Evolutionary conservation across 352 stramenopile species (phyloP).

Genomic region (Pythium volutum): DNA sequence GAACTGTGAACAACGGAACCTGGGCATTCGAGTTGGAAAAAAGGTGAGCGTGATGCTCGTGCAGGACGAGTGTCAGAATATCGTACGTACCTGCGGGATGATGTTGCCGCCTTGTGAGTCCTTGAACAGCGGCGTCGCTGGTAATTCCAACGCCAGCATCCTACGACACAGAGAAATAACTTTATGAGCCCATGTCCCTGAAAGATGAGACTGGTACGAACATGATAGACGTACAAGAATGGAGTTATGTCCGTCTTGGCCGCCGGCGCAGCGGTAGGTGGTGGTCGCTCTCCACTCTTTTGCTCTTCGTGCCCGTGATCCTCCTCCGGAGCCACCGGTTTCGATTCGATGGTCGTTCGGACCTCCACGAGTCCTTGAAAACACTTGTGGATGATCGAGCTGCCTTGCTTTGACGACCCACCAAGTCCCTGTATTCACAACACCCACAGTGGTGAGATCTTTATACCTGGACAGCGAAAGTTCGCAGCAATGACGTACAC

Average conservation of each 20-base stretch:
- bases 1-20: slow-evolving; percentile 94
- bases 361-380: slow-evolving; percentile 96
- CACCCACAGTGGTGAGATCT: neutral
- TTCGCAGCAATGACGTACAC: slow-evolving; percentile 37
- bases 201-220: too few relatives aligned
- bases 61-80: neutral
- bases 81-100: slow-evolving; percentile 87
- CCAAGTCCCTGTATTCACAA: slow-evolving; percentile 54
- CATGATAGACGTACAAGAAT: slow-evolving; percentile 50
- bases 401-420: slow-evolving; percentile 80
- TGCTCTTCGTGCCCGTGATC: slow-evolving; percentile 31
- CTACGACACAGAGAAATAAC: too few relatives aligned
- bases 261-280: neutral
- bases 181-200: too few relatives aligned
- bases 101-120: slow-evolving; percentile 96
- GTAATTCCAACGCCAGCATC: slow-evolving; percentile 96
- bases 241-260: slow-evolving; percentile 49
- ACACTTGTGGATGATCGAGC: slow-evolving; percentile 94
- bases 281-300: slow-evolving; percentile 18
- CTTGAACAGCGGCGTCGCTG: slow-evolving; percentile 98
- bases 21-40: slow-evolving; percentile 33
- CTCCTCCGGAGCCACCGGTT: slow-evolving; percentile 28
- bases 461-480: too few relatives aligned
- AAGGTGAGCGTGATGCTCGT: neutral
- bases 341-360: slow-evolving; percentile 74